A percentile compares a stretch with the other conserved stretches of the same genome.
Evolutionary conservation across 495 filamentous ascomycete species (phyloP).

Genomic region (Astrothelium macrocarpum): DNA sequence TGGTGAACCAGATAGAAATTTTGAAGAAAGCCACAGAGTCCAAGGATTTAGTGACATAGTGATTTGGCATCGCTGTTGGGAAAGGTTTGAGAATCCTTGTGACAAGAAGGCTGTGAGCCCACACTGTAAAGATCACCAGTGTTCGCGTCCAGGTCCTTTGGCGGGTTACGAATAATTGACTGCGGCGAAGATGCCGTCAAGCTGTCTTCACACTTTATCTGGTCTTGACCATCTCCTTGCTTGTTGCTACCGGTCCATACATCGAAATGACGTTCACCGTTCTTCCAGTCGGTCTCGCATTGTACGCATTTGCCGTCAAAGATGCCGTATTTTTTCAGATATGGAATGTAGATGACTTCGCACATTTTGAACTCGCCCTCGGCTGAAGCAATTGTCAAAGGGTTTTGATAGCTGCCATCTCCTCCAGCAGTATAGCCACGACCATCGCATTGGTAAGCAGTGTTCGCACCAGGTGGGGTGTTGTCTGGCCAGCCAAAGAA

Average conservation of each 20-base stretch:
- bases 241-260: neutral
- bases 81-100: neutral
- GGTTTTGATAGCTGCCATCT: conserved; percentile 37
- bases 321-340: conserved; percentile 37
- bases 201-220: conserved; percentile 32
- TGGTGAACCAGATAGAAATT: neutral
- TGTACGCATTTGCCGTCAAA: conserved; percentile 31
- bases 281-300: conserved; percentile 19
- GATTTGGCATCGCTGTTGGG: neutral
- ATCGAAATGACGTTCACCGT: conserved; percentile 1
- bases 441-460: conserved; percentile 12
- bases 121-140: neutral
- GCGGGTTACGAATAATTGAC: neutral
- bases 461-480: conserved; percentile 5
- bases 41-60: neutral
- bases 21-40: neutral
- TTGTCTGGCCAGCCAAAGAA: conserved; percentile 12
- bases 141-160: neutral
- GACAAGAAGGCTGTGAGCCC: neutral
- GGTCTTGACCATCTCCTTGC: conserved; percentile 21
- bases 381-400: conserved; percentile 39
- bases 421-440: conserved; percentile 20
- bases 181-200: conserved; percentile 24
- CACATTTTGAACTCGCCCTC: conserved; percentile 34
- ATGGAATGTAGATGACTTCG: conserved; percentile 39